Evolutionary conservation across 768 basidiomycete genomes (phyloP), one percentile per base, ranked within the genome.

Genomic region (Mrakia hoshinonis): DNA sequence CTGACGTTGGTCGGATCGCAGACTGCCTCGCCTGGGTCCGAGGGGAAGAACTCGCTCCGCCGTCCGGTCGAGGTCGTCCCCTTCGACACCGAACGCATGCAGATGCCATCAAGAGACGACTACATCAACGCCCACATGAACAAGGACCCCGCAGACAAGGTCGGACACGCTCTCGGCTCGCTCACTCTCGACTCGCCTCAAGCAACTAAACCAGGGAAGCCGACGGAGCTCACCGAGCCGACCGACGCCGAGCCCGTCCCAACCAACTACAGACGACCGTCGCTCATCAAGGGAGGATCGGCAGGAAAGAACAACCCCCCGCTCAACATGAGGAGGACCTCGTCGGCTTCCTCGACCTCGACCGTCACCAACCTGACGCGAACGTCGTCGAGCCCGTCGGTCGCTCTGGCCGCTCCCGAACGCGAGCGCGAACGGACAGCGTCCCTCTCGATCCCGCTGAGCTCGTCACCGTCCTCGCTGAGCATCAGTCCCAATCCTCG

Each of bases 21-120:
- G 0, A 18, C 26, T 4, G 63, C 24, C 43, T n/a, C 20, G 22
- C 15, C 15, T n/a, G 34, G 31, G 3, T 46, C 43, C 46, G 15
- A 47, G 3, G 47, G 46, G 12, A 49, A 65, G 20, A 72, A 72
- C 64, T 60, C 52, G n/a, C 54, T 72, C n/a, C 20, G 70, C 13
- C 20, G 55, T 18, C 70, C 70, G 7, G 47, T 72, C 0, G 70
- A 72, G 46, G 54, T 72, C 31, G 34, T 72, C 20, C 70, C 70
- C 7, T n/a, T 43, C 13, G 65, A 48, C n/a, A 39, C 47, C 0
- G 26, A 43, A 12, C 24, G 70, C 20, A 18, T 72, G 7, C 20
- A 20, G 18, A 67, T 72, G 64, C 70, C 70, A 2, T 55, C 61
- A 11, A 29, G 22, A 52, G 31, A 51, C 39, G 61, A 20, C 36